Evolutionary conservation across 768 basidiomycete genomes (phyloP), one percentile per base, ranked within the genome.

Genomic region (Punctularia strigosozonata): DNA sequence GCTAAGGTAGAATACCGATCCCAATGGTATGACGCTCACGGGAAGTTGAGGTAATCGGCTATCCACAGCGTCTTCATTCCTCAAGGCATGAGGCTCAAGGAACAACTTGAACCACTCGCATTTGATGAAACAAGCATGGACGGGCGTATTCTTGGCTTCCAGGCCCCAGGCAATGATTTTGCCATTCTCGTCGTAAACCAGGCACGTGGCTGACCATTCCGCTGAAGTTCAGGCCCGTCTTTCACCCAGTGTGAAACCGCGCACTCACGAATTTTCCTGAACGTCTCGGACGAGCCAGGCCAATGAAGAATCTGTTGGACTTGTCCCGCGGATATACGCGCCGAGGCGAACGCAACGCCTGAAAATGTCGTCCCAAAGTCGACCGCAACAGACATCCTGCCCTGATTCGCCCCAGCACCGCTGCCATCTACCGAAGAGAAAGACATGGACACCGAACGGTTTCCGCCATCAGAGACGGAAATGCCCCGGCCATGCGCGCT

Each of bases 341-440:
- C 45, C 88, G 77, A 8, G 86, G 81, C 6, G 86, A 89, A 5
- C 82, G 87, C 50, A 85, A 92, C 1, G 88, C 84, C 84, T 87
- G 18, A 19, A 34, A 20, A 13, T 8, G 18, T n/a, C n/a, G n/a
- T n/a, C n/a, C n/a, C n/a, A n/a, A n/a, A n/a, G n/a, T n/a, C n/a
- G n/a, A n/a, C n/a, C n/a, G n/a, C n/a, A n/a, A n/a, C n/a, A n/a
- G n/a, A n/a, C n/a, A n/a, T n/a, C n/a, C n/a, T n/a, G n/a, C n/a
- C n/a, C n/a, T n/a, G n/a, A n/a, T n/a, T n/a, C n/a, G n/a, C 30
- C 26, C 7, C 33, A 31, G 38, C 12, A 37, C n/a, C 15, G 6
- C 20, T 20, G 25, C 12, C 15, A 13, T 5, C 3, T 8, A 13
- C 23, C 4, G 6, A 19, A 35, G n/a, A 15, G n/a, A 37, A 13